phyloP scores from a whole-genome alignment of 208 protist species.

The Crithidia expoeki region DNA sequence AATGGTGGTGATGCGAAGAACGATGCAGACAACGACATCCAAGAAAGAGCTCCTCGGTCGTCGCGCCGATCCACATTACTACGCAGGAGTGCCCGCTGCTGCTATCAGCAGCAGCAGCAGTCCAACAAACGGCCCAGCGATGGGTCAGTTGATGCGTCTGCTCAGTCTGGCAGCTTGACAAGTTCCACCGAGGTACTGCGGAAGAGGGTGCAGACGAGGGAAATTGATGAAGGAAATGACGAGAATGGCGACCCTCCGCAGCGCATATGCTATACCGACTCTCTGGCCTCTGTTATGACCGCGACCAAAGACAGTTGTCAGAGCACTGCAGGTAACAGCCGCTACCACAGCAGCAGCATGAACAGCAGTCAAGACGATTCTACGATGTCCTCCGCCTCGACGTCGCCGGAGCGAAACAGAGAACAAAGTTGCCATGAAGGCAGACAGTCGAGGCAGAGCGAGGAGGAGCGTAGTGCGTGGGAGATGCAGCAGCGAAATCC shows the following conservation, averaged over 20 bases:
- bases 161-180: background rate
- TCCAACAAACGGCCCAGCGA: background rate
- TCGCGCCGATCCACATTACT: conserved; percentile 5
- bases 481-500: background rate
- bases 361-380: conserved; percentile 1
- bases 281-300: background rate
- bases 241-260: background rate
- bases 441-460: background rate
- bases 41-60: background rate
- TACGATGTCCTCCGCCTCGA: conserved; percentile 18
- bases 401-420: background rate
- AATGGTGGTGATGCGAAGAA: background rate
- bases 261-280: background rate
- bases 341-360: background rate
- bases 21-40: background rate
- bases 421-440: background rate
- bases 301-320: background rate
- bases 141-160: background rate
- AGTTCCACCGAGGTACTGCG: no score
- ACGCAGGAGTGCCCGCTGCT: background rate
- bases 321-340: background rate
- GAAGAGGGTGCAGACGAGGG: no score
- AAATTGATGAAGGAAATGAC: background rate
- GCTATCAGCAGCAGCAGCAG: background rate
- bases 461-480: background rate